A percentile compares a stretch with the other conserved stretches of the same genome.
Evolutionary conservation across 164 flowering plant genomes (phyloP).

Genomic region (Vitis cinerea): DNA sequence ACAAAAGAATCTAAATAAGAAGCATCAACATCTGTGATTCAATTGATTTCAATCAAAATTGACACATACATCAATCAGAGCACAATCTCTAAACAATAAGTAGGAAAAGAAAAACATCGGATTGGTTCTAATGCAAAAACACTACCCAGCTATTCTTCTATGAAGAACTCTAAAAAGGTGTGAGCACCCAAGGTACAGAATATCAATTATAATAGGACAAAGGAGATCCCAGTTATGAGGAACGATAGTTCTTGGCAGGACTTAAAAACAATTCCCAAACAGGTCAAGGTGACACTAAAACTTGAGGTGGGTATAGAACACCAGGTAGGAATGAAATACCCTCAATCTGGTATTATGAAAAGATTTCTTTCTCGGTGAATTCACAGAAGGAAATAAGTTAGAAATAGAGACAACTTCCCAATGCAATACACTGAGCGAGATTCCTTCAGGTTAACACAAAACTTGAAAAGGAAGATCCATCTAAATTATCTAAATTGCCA

Average conservation of each 20-base stretch:
- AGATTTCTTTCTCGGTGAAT: background rate
- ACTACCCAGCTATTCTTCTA: background rate
- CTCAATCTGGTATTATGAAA: background rate
- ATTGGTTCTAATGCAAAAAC: background rate
- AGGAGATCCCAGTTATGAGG: background rate
- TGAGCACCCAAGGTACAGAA: background rate
- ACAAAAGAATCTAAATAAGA: constrained; percentile 41
- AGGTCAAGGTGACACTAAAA: background rate
- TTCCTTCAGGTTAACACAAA: no score
- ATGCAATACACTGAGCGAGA: no score
- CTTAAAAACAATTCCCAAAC: background rate
- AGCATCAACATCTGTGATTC: constrained; percentile 40
- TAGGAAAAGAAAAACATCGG: background rate
- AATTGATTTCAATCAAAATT: constrained; percentile 26
- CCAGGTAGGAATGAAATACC: background rate
- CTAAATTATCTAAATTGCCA: no score
- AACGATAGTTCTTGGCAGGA: background rate
- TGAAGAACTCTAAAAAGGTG: background rate
- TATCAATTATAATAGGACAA: background rate
- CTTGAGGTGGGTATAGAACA: background rate
- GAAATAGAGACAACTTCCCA: background rate
- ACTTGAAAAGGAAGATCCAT: no score
- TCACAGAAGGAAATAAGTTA: background rate
- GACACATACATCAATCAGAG: constrained; percentile 14
- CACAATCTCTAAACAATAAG: background rate